Evolutionary conservation across 2,329 filamentous ascomycete genomes (phyloP).

Genomic region (Aspergillus latus): DNA sequence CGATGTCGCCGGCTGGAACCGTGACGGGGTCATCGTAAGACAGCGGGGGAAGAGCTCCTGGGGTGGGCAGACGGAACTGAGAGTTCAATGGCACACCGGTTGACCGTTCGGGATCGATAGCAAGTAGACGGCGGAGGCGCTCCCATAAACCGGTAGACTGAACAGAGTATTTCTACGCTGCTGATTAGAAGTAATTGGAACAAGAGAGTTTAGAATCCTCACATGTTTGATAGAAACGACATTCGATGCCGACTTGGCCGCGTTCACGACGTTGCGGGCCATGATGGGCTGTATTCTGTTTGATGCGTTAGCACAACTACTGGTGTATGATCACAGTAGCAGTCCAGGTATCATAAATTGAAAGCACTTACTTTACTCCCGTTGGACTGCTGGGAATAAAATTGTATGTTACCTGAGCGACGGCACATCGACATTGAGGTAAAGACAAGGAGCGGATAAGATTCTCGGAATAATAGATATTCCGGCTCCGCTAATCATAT

Average conservation of each 20-base stretch:
- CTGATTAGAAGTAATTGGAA: neutral
- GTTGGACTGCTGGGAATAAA: neutral
- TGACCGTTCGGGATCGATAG: slow-evolving; percentile 84
- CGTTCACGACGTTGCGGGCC: slow-evolving; percentile 40
- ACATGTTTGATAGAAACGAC: slow-evolving; percentile 42
- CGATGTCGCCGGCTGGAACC: slow-evolving; percentile 78
- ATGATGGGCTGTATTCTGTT: slow-evolving; percentile 32
- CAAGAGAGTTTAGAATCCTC: neutral
- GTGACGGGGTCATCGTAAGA: slow-evolving; percentile 81
- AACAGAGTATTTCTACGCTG: slow-evolving; percentile 84
- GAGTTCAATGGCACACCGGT: slow-evolving; percentile 91
- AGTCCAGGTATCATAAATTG: neutral
- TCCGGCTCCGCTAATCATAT: slow-evolving; percentile 5
- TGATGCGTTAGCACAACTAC: slow-evolving; percentile 9
- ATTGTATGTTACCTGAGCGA: neutral
- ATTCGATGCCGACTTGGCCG: slow-evolving; percentile 40
- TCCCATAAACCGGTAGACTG: slow-evolving; percentile 90
- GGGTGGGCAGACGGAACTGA: slow-evolving; percentile 84
- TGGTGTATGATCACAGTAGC: neutral
- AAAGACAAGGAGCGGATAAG: slow-evolving; percentile 4
- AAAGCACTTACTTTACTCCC: neutral
- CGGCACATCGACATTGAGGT: neutral
- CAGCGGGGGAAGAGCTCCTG: slow-evolving; percentile 68
- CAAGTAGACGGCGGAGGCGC: slow-evolving; percentile 70
- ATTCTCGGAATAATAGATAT: neutral